Percentiles rank a stretch among this genome's conserved stretches.
These are phyloP conservation scores for Colletotrichum sp. DNA, from an alignment of 2,329 filamentous ascomycete species.

Conservation along the genomic window DNA sequence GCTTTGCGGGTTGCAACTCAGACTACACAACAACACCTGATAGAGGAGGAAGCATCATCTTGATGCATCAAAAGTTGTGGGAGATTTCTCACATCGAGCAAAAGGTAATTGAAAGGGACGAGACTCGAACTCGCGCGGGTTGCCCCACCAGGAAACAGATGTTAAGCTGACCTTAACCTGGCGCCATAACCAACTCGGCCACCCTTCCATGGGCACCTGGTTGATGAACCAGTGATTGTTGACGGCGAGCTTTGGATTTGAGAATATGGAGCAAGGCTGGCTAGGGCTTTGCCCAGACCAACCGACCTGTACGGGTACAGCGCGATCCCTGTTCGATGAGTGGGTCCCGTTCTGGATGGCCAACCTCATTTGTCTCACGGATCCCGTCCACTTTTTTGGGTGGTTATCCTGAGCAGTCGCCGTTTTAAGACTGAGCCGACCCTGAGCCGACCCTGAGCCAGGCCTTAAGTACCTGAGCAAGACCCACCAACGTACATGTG, in stretches of 20 bases:
- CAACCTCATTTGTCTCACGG: too few species aligned
- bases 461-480: too few species aligned
- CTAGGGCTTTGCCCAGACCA: neutral
- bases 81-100: neutral
- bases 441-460: too few species aligned
- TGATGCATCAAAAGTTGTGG: neutral
- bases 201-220: neutral
- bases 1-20: neutral
- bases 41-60: neutral
- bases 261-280: neutral
- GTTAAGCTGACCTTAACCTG: slow-evolving; percentile 1
- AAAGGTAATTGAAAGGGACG: neutral
- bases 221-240: neutral
- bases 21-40: neutral
- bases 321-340: neutral
- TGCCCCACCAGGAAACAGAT: neutral
- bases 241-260: rapidly evolving
- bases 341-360: too few species aligned
- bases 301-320: neutral
- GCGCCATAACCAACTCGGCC: slow-evolving; percentile 1
- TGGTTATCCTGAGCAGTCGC: too few species aligned
- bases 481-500: too few species aligned
- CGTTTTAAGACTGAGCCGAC: too few species aligned
- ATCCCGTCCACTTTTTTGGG: too few species aligned
- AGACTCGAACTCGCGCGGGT: neutral